Evolutionary conservation across 768 basidiomycete genomes (phyloP), one percentile per base, ranked within the genome.

Genomic region (Termitomyces sp.): DNA sequence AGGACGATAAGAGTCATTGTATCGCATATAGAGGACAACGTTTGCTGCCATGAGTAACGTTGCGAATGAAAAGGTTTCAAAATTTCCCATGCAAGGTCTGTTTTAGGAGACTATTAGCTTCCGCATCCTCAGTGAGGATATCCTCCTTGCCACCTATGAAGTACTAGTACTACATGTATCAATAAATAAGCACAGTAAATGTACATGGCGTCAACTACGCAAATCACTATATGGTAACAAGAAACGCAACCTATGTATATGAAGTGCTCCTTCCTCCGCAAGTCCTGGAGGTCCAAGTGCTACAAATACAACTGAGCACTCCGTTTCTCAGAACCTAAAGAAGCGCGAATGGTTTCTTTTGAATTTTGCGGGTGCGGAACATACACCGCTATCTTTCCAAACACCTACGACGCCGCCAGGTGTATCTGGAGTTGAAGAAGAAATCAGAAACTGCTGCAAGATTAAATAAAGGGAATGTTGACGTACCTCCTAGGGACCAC

Each of bases 301-400:
- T n/a, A n/a, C 7, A 31, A 46, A 10, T 42, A 50, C 38, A 45
- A 51, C 23, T 42, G 44, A 29, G 43, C 16, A 34, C 14, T 16
- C 27, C n/a, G 4, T 41, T 50, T 35, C 35, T 57, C 44, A 61
- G 23, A 46, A 14, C 45, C 31, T 46, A 40, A 55, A 58, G 19
- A 55, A 2, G 27, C 60, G 53, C 12, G 56, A 57, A 27, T 35
- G 47, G 29, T 44, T 29, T 47, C 44, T 51, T 25, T 27, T 54
- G 40, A 14, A 21, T 32, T 35, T 62, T 3, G 40, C 29, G 2
- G 55, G 35, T 31, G 19, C 8, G 23, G 38, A 27, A 34, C 59
- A 62, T 14, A 41, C 40, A 38, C 62, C 62, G 35, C 12, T 37
- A 21, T 60, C 59, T 4, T 38, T 29, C 62, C 62, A 62, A 1